A percentile compares a stretch with the other conserved stretches of the same genome.
Conservation (phyloP, 2,329 filamentous ascomycete species). For the Ophidiomyces ophidiicola region DNA sequence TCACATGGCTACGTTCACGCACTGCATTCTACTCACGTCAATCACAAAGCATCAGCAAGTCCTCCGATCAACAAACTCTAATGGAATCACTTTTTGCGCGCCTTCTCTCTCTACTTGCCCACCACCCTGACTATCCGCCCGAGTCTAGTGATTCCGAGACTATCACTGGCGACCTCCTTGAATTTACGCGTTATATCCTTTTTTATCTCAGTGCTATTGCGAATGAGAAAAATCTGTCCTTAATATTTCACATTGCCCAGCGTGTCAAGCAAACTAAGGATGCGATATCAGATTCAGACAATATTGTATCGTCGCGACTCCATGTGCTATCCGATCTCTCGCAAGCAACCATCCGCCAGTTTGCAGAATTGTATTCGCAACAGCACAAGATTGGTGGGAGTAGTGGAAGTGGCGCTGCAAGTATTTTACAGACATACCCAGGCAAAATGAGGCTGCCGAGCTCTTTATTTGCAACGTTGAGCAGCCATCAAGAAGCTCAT, state of each 20-base stretch:
- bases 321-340: slow-evolving; percentile 83
- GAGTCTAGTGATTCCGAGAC: slow-evolving; percentile 24
- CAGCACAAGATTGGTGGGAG: slow-evolving; percentile 34
- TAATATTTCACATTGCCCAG: slow-evolving; percentile 87
- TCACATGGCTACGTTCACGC: slow-evolving; percentile 81
- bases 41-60: slow-evolving; percentile 26
- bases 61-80: slow-evolving; percentile 43
- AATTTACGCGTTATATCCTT: slow-evolving; percentile 78
- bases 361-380: slow-evolving; percentile 77
- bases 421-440: slow-evolving; percentile 65
- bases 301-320: slow-evolving; percentile 39
- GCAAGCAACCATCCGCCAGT: slow-evolving; percentile 68
- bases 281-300: slow-evolving; percentile 49
- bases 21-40: slow-evolving; percentile 51
- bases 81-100: slow-evolving; percentile 74
- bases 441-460: slow-evolving; percentile 69
- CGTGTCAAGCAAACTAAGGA: slow-evolving; percentile 83
- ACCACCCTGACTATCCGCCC: slow-evolving; percentile 72
- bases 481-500: slow-evolving; percentile 65
- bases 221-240: slow-evolving; percentile 71
- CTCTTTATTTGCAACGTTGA: slow-evolving; percentile 63
- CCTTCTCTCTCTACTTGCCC: slow-evolving; percentile 74
- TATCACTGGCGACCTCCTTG: slow-evolving; percentile 51
- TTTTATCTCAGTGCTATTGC: slow-evolving; percentile 78
- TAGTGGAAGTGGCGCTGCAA: slow-evolving; percentile 25